Conservation (phyloP, 495 filamentous ascomycete genomes). For the Daldinia caldariorum region DNA sequence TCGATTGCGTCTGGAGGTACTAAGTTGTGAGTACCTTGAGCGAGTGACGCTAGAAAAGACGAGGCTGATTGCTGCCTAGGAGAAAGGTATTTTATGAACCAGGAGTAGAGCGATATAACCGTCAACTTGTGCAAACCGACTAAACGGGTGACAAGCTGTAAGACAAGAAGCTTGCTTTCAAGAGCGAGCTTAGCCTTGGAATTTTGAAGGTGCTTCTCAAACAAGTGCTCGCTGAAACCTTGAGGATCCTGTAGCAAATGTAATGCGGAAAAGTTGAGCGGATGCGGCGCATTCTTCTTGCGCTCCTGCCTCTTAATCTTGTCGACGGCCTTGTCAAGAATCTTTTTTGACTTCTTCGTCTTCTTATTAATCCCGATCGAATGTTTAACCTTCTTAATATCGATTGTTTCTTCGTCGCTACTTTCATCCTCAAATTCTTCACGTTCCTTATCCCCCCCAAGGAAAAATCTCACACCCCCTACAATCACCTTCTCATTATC, state of each 20-base stretch:
- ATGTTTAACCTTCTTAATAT: slow-evolving; percentile 84
- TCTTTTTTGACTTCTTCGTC: slow-evolving; percentile 82
- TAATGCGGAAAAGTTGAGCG: slow-evolving; percentile 94
- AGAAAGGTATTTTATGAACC: slow-evolving; percentile 83
- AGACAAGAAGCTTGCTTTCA: slow-evolving; percentile 87
- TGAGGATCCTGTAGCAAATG: slow-evolving; percentile 96
- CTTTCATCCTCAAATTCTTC: slow-evolving; percentile 91
- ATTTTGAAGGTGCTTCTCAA: slow-evolving; percentile 89
- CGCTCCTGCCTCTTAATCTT: slow-evolving; percentile 81
- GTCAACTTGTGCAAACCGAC: slow-evolving; percentile 91
- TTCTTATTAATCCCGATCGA: slow-evolving; percentile 94
- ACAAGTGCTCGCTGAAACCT: slow-evolving; percentile 89
- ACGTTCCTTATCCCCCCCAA: slow-evolving; percentile 84
- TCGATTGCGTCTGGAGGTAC: slow-evolving; percentile 95
- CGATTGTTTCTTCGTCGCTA: slow-evolving; percentile 80
- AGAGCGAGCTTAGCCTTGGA: slow-evolving; percentile 84
- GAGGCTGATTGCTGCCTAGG: slow-evolving; percentile 94
- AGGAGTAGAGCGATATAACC: slow-evolving; percentile 70
- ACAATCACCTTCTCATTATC: slow-evolving; percentile 90
- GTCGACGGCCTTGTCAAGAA: slow-evolving; percentile 78
- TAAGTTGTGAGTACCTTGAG: slow-evolving; percentile 88
- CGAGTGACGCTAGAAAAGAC: slow-evolving; percentile 90
- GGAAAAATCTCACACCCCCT: slow-evolving; percentile 90
- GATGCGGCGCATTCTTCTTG: slow-evolving; percentile 86
- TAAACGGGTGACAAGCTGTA: slow-evolving; percentile 89